A percentile compares a stretch with the other conserved stretches of the same genome.
Conservation (phyloP, 2,329 filamentous ascomycete genomes). For the Cercospora beticola region DNA sequence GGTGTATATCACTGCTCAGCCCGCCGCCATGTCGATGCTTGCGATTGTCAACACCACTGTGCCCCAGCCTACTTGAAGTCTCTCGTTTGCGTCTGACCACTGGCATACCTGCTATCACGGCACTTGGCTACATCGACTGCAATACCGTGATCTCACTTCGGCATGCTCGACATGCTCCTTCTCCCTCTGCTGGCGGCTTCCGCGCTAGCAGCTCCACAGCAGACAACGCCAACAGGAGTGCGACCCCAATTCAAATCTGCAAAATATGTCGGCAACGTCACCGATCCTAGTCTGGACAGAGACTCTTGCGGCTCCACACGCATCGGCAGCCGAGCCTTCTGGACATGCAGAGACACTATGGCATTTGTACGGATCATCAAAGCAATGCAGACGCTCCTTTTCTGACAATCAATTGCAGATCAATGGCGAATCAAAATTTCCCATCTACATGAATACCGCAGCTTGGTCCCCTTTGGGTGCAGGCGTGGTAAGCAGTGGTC, state of each 20-base stretch:
- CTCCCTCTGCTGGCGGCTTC: slow-evolving; percentile 2
- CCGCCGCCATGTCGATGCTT: not conserved
- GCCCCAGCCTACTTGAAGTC: not conserved
- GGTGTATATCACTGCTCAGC: not conserved
- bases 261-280: slow-evolving; percentile 23
- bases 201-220: slow-evolving; percentile 10
- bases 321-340: slow-evolving; percentile 25
- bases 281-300: slow-evolving; percentile 24
- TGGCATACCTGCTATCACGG: not conserved
- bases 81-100: not conserved
- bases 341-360: slow-evolving; percentile 31
- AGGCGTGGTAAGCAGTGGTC: not conserved
- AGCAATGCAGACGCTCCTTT: not conserved
- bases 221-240: slow-evolving; percentile 1
- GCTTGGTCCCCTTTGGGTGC: slow-evolving; percentile 24
- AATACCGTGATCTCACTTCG: not conserved
- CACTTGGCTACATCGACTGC: not conserved
- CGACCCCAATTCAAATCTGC: slow-evolving; percentile 18
- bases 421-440: slow-evolving; percentile 8
- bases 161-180: not conserved
- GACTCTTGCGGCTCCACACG: slow-evolving; percentile 27
- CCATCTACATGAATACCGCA: slow-evolving; percentile 24
- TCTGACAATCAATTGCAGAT: not conserved
- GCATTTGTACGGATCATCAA: slow-evolving; percentile 1
- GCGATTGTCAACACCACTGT: not conserved